Evolutionary conservation across 2,329 filamentous ascomycete genomes (phyloP), one percentile per base, ranked within the genome.

Genomic region (Aspergillus fructus): DNA sequence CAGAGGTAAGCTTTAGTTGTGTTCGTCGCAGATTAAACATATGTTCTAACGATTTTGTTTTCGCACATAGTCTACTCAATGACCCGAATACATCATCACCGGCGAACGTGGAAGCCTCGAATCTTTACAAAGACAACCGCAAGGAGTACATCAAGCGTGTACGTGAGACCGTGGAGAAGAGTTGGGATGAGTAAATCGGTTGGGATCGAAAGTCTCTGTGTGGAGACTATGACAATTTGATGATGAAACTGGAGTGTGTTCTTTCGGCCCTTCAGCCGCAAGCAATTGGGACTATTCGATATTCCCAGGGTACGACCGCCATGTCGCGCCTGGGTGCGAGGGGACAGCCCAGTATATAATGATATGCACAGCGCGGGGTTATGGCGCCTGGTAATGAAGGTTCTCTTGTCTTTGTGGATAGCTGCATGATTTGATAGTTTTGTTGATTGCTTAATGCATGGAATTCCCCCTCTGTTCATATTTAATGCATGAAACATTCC

Each of bases 81-180:
- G 94, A 99, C 67, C 94, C 94, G 1, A 99, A 99, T 75, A 99
- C 94, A n/a, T 94, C 91, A 58, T 96, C 92, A 1, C 94, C 94
- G 0, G 94, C 94, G 55, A 99, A 99, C 69, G 94, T 97, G 67
- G 94, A 99, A 78, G 94, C 94, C 1, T 96, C 92, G 54, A 99
- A 97, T 73, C 82, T 97, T 8, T 99, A 97, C 83, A 97, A 97
- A 75, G 94, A 99, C 72, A 97, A 97, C 76, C 85, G 93, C 62
- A 92, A 93, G 74, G 94, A 99, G 72, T 99, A 99, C 72, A 90
- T 89, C 24, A 99, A 99, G 81, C 83, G 93, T 17, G 94, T 99
- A 43, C 83, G 92, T 48, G 94, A 97, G 80, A 97, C 93, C 0
- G 94, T 99, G 15, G 94, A 99, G 82, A 97, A 97, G 85, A 97